Conservation (phyloP, 225 moss, liverwort and hornwort genomes). For the Asterella californica region DNA sequence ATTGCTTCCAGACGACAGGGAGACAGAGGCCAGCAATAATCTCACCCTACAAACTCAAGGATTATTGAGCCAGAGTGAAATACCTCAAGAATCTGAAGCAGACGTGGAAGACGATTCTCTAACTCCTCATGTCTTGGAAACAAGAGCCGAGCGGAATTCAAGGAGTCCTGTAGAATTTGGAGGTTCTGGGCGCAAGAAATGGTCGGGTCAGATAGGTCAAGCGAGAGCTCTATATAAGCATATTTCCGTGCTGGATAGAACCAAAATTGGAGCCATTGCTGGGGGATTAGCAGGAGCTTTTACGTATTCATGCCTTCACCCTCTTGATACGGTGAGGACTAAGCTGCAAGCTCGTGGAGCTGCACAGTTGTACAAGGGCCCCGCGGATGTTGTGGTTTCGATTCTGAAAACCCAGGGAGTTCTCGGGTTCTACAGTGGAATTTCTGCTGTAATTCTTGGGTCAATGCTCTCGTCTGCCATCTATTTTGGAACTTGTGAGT, state of each 20-base stretch:
- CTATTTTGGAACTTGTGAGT: constrained; percentile 52
- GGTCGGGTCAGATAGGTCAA: constrained; percentile 40
- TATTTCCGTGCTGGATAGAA: constrained; percentile 41
- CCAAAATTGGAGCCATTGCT: constrained; percentile 49
- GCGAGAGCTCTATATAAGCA: constrained; percentile 49
- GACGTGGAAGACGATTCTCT: constrained; percentile 10
- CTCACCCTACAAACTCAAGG: constrained; percentile 1
- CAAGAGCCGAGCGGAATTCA: constrained; percentile 8
- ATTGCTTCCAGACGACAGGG: background rate
- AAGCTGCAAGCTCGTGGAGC: constrained; percentile 49
- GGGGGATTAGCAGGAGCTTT: constrained; percentile 53
- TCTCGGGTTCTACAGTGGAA: constrained; percentile 50
- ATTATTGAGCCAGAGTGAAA: background rate
- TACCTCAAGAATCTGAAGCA: constrained; percentile 1
- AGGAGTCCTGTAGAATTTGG: constrained; percentile 11
- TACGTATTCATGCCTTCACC: constrained; percentile 51
- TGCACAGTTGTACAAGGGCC: constrained; percentile 37
- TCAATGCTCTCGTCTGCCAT: constrained; percentile 51
- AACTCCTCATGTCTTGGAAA: constrained; percentile 19
- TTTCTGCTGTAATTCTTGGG: constrained; percentile 50
- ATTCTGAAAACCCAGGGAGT: constrained; percentile 42
- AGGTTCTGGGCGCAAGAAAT: constrained; percentile 14
- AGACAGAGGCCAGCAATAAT: background rate
- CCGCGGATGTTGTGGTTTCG: constrained; percentile 35
- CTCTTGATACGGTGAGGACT: constrained; percentile 52